Percentiles rank a stretch among this genome's conserved stretches.
Evolutionary conservation across 495 filamentous ascomycete species (phyloP).

Genomic region (Halenospora varia): DNA sequence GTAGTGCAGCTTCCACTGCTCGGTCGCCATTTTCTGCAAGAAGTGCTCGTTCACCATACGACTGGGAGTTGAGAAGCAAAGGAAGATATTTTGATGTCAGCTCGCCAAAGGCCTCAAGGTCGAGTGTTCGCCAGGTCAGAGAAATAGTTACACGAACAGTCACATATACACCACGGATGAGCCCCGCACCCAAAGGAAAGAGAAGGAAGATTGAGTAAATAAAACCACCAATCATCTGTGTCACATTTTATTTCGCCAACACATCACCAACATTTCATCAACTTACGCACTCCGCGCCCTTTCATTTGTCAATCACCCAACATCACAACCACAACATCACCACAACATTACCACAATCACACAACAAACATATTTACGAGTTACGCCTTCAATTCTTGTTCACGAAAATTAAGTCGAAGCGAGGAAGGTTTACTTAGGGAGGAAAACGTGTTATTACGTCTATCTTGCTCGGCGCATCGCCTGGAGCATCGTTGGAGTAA

Average conservation of each 20-base stretch:
- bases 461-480: conserved; percentile 25
- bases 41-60: conserved; percentile 53
- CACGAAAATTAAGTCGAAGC: conserved; percentile 7
- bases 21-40: conserved; percentile 39
- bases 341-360: neutral
- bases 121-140: conserved; percentile 52
- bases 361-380: conserved; percentile 20
- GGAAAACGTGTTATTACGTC: conserved; percentile 18
- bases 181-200: conserved; percentile 71
- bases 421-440: neutral
- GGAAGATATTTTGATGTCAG: conserved; percentile 38
- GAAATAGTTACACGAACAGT: conserved; percentile 75
- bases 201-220: conserved; percentile 60
- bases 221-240: neutral
- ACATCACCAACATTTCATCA: neutral
- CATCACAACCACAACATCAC: conserved; percentile 2
- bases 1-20: conserved; percentile 30
- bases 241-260: conserved; percentile 2
- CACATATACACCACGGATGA: conserved; percentile 67
- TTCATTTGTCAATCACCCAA: conserved; percentile 1
- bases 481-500: conserved; percentile 26
- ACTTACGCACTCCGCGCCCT: neutral
- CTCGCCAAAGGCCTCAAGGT: conserved; percentile 38
- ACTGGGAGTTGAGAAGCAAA: conserved; percentile 57
- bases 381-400: conserved; percentile 24